These are phyloP conservation scores for Canna indica DNA, from an alignment of 176 grass and related monocot species.

Conservation along the genomic window DNA sequence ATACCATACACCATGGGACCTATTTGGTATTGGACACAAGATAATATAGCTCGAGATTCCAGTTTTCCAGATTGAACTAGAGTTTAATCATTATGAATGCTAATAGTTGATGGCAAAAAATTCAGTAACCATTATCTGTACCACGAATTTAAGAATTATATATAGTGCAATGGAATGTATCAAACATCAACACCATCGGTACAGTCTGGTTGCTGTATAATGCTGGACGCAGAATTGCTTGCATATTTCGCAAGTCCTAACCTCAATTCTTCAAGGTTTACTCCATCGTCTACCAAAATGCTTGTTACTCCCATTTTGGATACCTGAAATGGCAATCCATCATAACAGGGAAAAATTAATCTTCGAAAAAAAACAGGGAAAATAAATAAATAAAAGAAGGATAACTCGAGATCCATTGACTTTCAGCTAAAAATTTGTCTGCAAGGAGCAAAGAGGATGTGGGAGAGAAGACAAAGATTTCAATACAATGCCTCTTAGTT, in stretches of 20 bases:
- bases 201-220: constrained; percentile 19
- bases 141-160: not conserved
- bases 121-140: not conserved
- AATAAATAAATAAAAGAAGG: not conserved
- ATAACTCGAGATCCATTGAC: too few species aligned
- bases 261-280: constrained; percentile 86
- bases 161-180: not conserved
- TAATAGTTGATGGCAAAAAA: too few species aligned
- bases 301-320: constrained; percentile 81
- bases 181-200: not conserved
- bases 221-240: constrained; percentile 20
- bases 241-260: constrained; percentile 64
- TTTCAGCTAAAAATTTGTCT: too few species aligned
- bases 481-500: too few species aligned
- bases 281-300: constrained; percentile 57
- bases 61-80: not conserved
- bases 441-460: too few species aligned
- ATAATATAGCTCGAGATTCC: not conserved
- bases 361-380: not conserved
- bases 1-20: not conserved
- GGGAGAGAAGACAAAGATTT: too few species aligned
- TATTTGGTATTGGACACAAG: not conserved
- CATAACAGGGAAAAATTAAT: not conserved
- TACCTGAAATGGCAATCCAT: constrained; percentile 40
- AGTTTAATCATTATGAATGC: too few species aligned